Conservation (phyloP, 306 rosid genomes). For the Ziziphus jujuba region DNA sequence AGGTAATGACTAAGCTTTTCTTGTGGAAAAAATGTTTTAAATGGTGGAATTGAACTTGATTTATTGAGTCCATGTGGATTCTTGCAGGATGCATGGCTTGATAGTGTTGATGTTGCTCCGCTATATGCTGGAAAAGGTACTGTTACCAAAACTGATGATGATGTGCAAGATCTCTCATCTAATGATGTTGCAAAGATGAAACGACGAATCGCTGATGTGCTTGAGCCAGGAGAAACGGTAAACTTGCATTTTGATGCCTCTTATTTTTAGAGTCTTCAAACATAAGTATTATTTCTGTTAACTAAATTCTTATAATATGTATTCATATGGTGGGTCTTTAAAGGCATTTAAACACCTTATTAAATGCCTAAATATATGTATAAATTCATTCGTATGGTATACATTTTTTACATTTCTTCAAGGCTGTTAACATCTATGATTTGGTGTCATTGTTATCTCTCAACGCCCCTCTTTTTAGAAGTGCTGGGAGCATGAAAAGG, state of each 20-base stretch:
- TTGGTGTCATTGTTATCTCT: no score
- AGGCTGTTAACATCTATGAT: no score
- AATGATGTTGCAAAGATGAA: slow-evolving; percentile 61
- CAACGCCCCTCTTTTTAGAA: no score
- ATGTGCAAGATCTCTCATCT: slow-evolving; percentile 58
- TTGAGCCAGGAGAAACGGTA: slow-evolving; percentile 85
- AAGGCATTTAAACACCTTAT: no score
- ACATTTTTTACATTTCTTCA: no score
- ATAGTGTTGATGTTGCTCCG: slow-evolving; percentile 72
- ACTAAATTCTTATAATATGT: no score
- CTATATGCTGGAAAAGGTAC: slow-evolving; percentile 53
- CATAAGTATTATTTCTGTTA: no score
- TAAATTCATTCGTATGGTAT: no score
- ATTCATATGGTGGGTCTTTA: no score
- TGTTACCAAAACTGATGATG: slow-evolving; percentile 41
- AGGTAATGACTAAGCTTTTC: slow-evolving; percentile 49
- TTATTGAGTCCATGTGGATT: slow-evolving; percentile 21
- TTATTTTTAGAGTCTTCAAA: neutral
- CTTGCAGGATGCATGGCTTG: slow-evolving; percentile 92
- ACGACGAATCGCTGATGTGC: slow-evolving; percentile 79
- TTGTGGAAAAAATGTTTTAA: neutral
- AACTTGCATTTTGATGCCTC: neutral
- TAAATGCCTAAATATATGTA: no score
- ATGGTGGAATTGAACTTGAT: neutral
- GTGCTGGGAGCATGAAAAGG: no score